These are phyloP conservation scores for Albifimbria verrucaria DNA, from an alignment of 2,329 filamentous ascomycete species.

Conservation along the genomic window DNA sequence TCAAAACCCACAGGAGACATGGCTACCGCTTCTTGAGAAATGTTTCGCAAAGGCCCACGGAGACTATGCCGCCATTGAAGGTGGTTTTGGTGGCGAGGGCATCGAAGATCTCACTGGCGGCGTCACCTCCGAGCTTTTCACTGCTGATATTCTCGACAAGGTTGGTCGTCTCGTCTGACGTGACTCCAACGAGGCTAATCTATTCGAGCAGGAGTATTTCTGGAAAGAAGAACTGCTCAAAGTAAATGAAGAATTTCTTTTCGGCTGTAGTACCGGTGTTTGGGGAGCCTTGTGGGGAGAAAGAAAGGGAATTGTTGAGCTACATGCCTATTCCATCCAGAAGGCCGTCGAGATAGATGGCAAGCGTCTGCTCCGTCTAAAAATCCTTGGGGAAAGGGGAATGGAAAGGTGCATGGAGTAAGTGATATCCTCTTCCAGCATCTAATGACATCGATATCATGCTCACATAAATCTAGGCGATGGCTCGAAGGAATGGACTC, in stretches of 20 bases:
- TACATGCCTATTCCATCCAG: constrained; percentile 62
- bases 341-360: constrained; percentile 54
- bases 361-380: constrained; percentile 60
- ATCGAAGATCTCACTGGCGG: constrained; percentile 62
- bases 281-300: constrained; percentile 30
- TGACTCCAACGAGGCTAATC: background rate
- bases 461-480: constrained; percentile 44
- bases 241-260: constrained; percentile 75
- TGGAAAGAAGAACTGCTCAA: constrained; percentile 76
- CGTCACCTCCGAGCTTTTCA: constrained; percentile 63
- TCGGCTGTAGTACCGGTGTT: constrained; percentile 53
- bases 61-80: constrained; percentile 72
- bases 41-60: constrained; percentile 79
- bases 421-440: constrained; percentile 5
- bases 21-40: constrained; percentile 76
- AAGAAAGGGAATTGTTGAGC: constrained; percentile 54
- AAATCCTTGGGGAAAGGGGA: constrained; percentile 80
- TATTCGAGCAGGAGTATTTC: constrained; percentile 44
- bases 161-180: constrained; percentile 37
- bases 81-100: constrained; percentile 62
- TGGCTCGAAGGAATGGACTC: constrained; percentile 80
- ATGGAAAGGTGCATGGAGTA: constrained; percentile 76
- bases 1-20: constrained; percentile 72
- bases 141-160: constrained; percentile 69
- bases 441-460: background rate